Evolutionary conservation across 1,284 basidiomycete species (phyloP), one percentile per base, ranked within the genome.

Genomic region (Binderoboletus segoi): DNA sequence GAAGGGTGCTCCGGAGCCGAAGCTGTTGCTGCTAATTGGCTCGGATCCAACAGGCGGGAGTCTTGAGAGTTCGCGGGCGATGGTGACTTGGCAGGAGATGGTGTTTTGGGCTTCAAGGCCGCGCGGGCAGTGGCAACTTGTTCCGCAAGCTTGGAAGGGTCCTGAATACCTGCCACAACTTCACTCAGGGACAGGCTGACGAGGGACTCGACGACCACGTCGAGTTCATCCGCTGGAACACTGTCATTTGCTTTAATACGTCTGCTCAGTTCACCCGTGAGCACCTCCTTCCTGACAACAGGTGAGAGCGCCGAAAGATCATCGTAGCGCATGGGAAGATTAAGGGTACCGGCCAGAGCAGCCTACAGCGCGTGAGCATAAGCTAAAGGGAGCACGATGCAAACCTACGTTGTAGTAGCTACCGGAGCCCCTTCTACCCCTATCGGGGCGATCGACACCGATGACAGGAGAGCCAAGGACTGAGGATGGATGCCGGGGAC

Each of bases 1-100:
- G 86, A 89, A 0, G 89, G 90, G 61, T 92, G 89, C 67, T 92
- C 90, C 0, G 90, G 89, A 13, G 89, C 89, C 41, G 87, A 89
- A 3, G 90, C 90, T 11, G 88, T 90, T 10, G 87, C 86, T 59
- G 83, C 83, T 32, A 84, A 73, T 16, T 81, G 78, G 53, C 79
- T 81, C 2, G 82, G 78, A 63, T 88, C 85, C 41, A 86, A 75
- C 28, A 83, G 70, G 35, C 82, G 79, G 3, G 87, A 88, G 66
- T 87, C 84, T 59, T 86, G 84, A 15, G 86, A 88, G 16, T 77
- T 75, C 16, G 78, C 75, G 0, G 79, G 77, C 8, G 80, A 81
- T 12, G 77, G 74, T 2, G 81, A 76, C 54, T 78, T 78, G 42
- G 64, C 67, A 1, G 81, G 78, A 15, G 77, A 78, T 2, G 78